Base-by-base conservation (phyloP, 345 rosid species). In the Corymbia maculata region DNA sequence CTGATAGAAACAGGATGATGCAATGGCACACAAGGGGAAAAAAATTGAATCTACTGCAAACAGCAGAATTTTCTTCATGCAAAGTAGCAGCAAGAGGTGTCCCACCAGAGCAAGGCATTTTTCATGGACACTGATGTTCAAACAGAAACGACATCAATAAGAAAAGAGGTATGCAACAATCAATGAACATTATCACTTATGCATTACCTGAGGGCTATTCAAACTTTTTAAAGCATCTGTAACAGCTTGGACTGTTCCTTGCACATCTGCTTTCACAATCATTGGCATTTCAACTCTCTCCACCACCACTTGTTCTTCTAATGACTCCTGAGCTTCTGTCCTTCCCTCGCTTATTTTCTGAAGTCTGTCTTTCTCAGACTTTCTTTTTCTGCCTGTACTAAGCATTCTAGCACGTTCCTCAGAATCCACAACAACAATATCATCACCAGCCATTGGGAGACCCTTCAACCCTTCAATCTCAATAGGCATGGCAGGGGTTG, bases 401-500 rank as follows among this genome's bases (percentile, higher is more conserved):
- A 98, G 97, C 99, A 98, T 97, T 91, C 94, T 95, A 11, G 98
- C 99, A 8, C 98, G 92, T 88, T 97, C 98, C 93, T 98, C 99
- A 22, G 98, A 93, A 85, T 93, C 97, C 91, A 98, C 99, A 87
- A 96, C 97, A 87, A 95, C 92, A 61, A 97, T 96, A 91, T 97
- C 99, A 87, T 98, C 99, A 70, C 99, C 99, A 85, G 99, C 99
- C 98, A 94, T 95, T 3, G 98, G 99, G 86, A 97, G 95, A 89
- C 99, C 99, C 92, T 94, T 97, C 68, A 98, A 92, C 91, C 99
- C 99, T 91, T 98, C 99, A 28, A 98, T 95, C 93, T 93, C 99
- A 8, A 96, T 96, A 0, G 99, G 99, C 96, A 94, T 95, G 32
- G 98, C 98, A 16, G 98, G 98, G 80, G 92, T 92, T 44, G 99